These are phyloP conservation scores for Nakataea oryzae DNA, from an alignment of 2,329 filamentous ascomycete genomes.

Conservation along the genomic window DNA sequence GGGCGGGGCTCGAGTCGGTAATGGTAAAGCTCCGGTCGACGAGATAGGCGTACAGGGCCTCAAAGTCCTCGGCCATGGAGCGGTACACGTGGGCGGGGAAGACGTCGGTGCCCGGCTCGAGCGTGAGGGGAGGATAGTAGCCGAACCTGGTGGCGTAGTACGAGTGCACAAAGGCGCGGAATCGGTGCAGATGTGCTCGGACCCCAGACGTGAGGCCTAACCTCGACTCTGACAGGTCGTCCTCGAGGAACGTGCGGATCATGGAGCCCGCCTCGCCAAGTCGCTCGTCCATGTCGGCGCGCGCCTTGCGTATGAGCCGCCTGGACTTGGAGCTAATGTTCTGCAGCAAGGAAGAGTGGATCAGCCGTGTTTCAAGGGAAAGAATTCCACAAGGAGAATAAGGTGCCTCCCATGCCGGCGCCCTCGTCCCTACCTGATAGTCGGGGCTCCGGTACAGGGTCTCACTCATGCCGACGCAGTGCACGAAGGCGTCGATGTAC, in stretches of 20 bases:
- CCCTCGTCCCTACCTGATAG: constrained; percentile 40
- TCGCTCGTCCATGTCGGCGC: constrained; percentile 54
- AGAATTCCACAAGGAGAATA: not conserved
- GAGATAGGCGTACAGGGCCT: constrained; percentile 59
- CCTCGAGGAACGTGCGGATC: constrained; percentile 57
- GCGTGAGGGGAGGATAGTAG: constrained; percentile 55
- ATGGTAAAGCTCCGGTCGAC: constrained; percentile 49
- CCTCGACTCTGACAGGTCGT: constrained; percentile 56
- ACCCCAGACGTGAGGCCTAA: constrained; percentile 53
- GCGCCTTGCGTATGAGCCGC: constrained; percentile 53
- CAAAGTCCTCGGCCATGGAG: constrained; percentile 59
- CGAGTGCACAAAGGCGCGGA: constrained; percentile 55
- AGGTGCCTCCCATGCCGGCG: not conserved
- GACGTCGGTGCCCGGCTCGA: constrained; percentile 25
- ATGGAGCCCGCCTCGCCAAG: constrained; percentile 46
- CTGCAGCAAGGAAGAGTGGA: constrained; percentile 17
- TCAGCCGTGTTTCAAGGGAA: not conserved
- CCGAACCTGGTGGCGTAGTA: constrained; percentile 60
- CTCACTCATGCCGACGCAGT: constrained; percentile 70
- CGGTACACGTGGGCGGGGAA: constrained; percentile 50
- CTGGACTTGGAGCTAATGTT: constrained; percentile 42
- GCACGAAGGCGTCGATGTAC: constrained; percentile 64
- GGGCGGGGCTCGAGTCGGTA: constrained; percentile 36
- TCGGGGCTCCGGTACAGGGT: constrained; percentile 44
- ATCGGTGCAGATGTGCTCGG: constrained; percentile 60